phyloP scores from a whole-genome alignment of 371 early-diverging fungal genomes.

The Rhizopus delemar region DNA sequence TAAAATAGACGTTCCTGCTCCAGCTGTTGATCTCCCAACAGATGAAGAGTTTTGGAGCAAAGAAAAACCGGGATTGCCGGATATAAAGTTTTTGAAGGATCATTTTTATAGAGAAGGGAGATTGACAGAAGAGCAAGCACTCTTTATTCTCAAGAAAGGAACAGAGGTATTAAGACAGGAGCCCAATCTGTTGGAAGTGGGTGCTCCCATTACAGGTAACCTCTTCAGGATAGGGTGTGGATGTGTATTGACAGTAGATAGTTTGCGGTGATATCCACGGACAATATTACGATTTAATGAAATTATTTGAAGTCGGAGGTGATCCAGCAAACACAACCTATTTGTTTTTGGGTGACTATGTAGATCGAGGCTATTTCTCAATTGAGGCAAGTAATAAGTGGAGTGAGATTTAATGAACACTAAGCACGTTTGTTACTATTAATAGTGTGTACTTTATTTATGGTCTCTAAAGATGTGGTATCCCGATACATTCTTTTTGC shows the following conservation, averaged over 20 bases:
- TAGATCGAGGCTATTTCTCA: slow-evolving; percentile 96
- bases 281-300: slow-evolving; percentile 98
- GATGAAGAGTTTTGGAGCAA: slow-evolving; percentile 61
- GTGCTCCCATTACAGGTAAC: slow-evolving; percentile 54
- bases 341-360: slow-evolving; percentile 97
- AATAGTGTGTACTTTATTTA: slow-evolving; percentile 87
- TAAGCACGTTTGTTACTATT: too few species aligned
- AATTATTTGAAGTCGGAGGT: slow-evolving; percentile 97
- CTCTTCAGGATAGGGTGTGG: too few species aligned
- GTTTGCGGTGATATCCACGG: slow-evolving; percentile 99
- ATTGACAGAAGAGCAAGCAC: slow-evolving; percentile 88
- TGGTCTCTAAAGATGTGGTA: slow-evolving; percentile 92
- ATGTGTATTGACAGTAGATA: slow-evolving; percentile 9
- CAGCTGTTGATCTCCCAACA: slow-evolving; percentile 52
- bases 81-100: slow-evolving; percentile 80
- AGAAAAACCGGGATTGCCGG: slow-evolving; percentile 74
- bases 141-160: slow-evolving; percentile 79
- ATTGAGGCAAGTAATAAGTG: slow-evolving; percentile 59
- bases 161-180: slow-evolving; percentile 79
- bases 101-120: slow-evolving; percentile 93
- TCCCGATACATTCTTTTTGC: slow-evolving; percentile 84
- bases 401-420: too few species aligned
- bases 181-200: slow-evolving; percentile 83
- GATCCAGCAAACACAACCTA: slow-evolving; percentile 87
- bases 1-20: slow-evolving; percentile 43